Evolutionary conservation across 1,139 yeast genomes (phyloP).

Genomic region (Suhomyces taliae): DNA sequence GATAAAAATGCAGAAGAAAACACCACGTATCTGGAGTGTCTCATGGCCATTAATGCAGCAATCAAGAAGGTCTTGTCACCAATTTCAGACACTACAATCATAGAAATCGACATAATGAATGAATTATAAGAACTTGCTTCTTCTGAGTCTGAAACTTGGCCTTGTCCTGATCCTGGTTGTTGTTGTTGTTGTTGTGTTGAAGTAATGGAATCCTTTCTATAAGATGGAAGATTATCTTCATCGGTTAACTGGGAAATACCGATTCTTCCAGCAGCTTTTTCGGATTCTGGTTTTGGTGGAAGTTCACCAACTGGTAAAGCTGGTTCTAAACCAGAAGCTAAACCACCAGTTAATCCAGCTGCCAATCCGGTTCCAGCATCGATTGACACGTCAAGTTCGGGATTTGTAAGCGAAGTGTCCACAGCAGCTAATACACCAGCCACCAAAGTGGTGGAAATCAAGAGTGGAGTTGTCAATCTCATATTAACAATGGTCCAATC

Average conservation of each 20-base stretch:
- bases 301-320: too few species aligned
- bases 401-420: background rate
- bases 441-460: slow-evolving; percentile 4
- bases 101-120: slow-evolving; percentile 67
- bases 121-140: slow-evolving; percentile 40
- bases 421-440: slow-evolving; percentile 5
- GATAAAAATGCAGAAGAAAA: slow-evolving; percentile 89
- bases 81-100: slow-evolving; percentile 91
- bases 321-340: background rate
- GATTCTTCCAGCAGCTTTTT: slow-evolving; percentile 16
- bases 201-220: slow-evolving; percentile 17
- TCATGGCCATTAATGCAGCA: slow-evolving; percentile 98
- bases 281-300: background rate
- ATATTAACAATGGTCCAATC: background rate
- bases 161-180: background rate
- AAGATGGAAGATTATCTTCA: slow-evolving; percentile 31
- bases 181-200: background rate
- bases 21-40: slow-evolving; percentile 76
- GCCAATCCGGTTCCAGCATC: background rate
- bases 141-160: slow-evolving; percentile 11
- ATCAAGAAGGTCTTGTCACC: slow-evolving; percentile 97
- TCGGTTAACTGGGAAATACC: slow-evolving; percentile 27
- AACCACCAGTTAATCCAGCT: background rate
- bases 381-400: background rate
- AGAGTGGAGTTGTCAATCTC: background rate